Base-by-base conservation (phyloP, 2,329 filamentous ascomycete species). In the Zymoseptoria brevis region DNA sequence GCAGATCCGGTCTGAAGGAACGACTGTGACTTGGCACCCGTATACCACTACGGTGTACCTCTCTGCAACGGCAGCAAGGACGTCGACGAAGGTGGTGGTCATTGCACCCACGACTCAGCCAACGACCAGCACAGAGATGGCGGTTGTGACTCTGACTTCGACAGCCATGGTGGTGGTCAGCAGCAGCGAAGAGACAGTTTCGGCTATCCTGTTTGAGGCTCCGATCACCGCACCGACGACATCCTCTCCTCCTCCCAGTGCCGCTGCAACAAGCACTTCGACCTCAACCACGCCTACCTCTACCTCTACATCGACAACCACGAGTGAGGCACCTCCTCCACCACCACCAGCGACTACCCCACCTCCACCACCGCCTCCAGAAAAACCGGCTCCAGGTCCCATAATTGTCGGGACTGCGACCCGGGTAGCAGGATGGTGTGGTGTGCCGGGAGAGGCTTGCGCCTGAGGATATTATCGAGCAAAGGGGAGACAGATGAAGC, bases 121-220 rank as follows among this genome's bases (percentile, higher is more conserved):
- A 6, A 51, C 54, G 7, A 29, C 45, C 19, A 24, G 22, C n/a
- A 53, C 51, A 11, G 19, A 9, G 21, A 19, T 19, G 22, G 51
- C 22, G 8, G n/a, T 53, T 35, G 19, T 57, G 26, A 53, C 56
- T n/a, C 22, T 57, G 19, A 57, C 55, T n/a, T 57, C 55, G 16
- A 57, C 55, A 13, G 50, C 19, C 16, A 45, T 45, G 35, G 35
- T 45, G 6, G 35, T 45, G 35, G 35, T 45, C 35, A 45, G 2
- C 16, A 45, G 13, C 35, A 45, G 35, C 35, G 35, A 45, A 45
- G 35, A 13, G 35, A 45, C 13, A 7, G 35, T 45, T 45, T 45
- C 35, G 5, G 35, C 35, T 1, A 13, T 45, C 5, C 35, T 24
- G 24, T 53, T 29, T 22, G 22, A 24, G 29, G 13, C 22, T 4